Conservation (phyloP, 352 stramenopile species). For the Phytophthora pistaciae region DNA sequence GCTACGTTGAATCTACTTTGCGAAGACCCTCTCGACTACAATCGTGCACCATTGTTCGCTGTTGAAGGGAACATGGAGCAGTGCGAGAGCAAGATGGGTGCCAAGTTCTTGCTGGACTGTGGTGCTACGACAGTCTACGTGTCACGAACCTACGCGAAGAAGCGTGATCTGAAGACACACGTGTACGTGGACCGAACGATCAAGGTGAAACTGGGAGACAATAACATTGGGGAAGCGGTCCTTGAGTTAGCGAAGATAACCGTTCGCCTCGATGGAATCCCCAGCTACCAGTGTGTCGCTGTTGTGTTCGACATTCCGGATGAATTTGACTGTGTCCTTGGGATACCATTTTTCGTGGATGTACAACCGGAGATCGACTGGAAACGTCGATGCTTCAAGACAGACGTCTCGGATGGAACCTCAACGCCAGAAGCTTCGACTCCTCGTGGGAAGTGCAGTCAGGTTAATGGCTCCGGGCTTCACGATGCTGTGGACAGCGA, state of each 20-base stretch:
- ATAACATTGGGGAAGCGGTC: background rate
- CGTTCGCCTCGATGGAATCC: background rate
- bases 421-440: background rate
- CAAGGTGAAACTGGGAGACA: background rate
- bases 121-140: background rate
- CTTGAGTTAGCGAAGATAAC: constrained; percentile 2
- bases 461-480: no score
- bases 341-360: constrained; percentile 7
- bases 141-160: background rate
- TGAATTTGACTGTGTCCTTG: constrained; percentile 8
- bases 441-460: background rate
- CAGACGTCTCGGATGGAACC: background rate
- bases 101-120: background rate
- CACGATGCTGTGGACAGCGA: no score
- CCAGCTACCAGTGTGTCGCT: constrained; percentile 10
- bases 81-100: background rate
- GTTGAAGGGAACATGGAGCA: background rate
- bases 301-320: constrained; percentile 21
- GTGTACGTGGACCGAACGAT: background rate
- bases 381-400: constrained; percentile 8
- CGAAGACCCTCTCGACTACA: background rate
- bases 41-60: background rate
- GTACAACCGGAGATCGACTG: constrained; percentile 6
- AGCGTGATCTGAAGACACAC: background rate
- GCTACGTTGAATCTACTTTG: constrained; percentile 21